These are phyloP conservation scores for Termitomyces titanicus DNA, from an alignment of 768 basidiomycete genomes.

Conservation along the genomic window DNA sequence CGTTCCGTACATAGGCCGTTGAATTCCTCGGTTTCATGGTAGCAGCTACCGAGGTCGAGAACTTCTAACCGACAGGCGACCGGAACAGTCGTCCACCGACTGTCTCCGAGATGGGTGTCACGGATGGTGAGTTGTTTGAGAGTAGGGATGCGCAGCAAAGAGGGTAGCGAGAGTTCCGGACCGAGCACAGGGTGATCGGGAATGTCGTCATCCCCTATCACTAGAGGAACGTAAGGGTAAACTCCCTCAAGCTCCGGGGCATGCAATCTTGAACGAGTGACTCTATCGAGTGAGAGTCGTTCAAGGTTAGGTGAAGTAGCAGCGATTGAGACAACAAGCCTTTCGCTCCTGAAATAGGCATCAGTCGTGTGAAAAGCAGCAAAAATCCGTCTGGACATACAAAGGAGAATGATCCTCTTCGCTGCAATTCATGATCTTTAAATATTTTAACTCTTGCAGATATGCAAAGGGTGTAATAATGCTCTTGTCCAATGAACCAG, in stretches of 20 bases:
- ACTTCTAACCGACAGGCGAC: slow-evolving; percentile 49
- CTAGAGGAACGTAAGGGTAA: slow-evolving; percentile 57
- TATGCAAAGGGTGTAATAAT: slow-evolving; percentile 46
- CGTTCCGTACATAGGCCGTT: slow-evolving; percentile 55
- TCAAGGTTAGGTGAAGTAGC: slow-evolving; percentile 52
- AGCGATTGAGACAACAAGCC: slow-evolving; percentile 66
- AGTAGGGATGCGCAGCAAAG: slow-evolving; percentile 58
- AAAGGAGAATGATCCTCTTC: slow-evolving; percentile 39
- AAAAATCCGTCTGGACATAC: slow-evolving; percentile 29
- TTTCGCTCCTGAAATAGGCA: slow-evolving; percentile 51
- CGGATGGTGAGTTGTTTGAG: slow-evolving; percentile 60
- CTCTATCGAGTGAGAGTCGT: slow-evolving; percentile 55
- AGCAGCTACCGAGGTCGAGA: slow-evolving; percentile 56
- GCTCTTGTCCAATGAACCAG: slow-evolving; percentile 45
- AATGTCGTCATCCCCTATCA: slow-evolving; percentile 58
- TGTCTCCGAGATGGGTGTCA: slow-evolving; percentile 70
- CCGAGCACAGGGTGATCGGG: slow-evolving; percentile 52
- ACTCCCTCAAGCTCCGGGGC: slow-evolving; percentile 53
- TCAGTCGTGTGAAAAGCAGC: slow-evolving; percentile 1
- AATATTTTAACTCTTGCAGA: slow-evolving; percentile 37
- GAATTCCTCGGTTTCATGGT: slow-evolving; percentile 47
- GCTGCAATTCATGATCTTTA: slow-evolving; percentile 46
- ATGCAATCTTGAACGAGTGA: slow-evolving; percentile 66
- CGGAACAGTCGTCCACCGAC: slow-evolving; percentile 49
- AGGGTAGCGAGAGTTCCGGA: slow-evolving; percentile 57